Evolutionary conservation across 331 rosid genomes (phyloP).

Genomic region (Rosa hybrid): DNA sequence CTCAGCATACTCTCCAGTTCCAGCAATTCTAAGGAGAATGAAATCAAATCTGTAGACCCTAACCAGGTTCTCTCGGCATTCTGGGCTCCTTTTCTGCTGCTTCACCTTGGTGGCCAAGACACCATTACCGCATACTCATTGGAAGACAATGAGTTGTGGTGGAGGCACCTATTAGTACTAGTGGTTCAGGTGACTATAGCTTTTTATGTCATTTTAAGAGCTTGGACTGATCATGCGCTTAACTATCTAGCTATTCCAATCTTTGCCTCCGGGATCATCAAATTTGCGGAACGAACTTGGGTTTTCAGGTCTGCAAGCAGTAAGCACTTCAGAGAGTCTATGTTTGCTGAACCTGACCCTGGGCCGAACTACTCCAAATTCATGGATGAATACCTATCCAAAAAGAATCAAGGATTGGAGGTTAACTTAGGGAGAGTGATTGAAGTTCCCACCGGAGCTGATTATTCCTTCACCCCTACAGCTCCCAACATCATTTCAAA

Average conservation of each 20-base stretch:
- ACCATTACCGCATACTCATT: conserved; percentile 44
- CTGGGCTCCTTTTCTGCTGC: background rate
- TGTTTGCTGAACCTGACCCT: conserved; percentile 38
- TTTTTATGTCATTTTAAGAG: conserved; percentile 4
- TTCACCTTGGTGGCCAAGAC: conserved; percentile 62
- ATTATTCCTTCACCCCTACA: background rate
- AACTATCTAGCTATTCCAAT: conserved; percentile 32
- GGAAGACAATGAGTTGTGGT: conserved; percentile 49
- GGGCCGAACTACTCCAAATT: conserved; percentile 34
- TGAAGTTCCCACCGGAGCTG: conserved; percentile 13
- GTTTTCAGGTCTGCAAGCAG: conserved; percentile 36
- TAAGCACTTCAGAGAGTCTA: conserved; percentile 30
- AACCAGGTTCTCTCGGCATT: conserved; percentile 6
- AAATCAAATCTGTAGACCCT: background rate
- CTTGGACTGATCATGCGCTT: conserved; percentile 14
- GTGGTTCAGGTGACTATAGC: conserved; percentile 13
- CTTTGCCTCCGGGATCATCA: conserved; percentile 36
- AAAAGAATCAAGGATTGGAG: conserved; percentile 23
- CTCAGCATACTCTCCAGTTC: background rate
- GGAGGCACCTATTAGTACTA: conserved; percentile 25
- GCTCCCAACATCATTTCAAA: background rate
- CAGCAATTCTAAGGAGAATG: background rate
- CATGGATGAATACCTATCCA: conserved; percentile 23
- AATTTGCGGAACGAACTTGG: conserved; percentile 42
- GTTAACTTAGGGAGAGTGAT: conserved; percentile 9